Conservation (phyloP, 1,284 basidiomycete species). For the Leccinum fallax region DNA sequence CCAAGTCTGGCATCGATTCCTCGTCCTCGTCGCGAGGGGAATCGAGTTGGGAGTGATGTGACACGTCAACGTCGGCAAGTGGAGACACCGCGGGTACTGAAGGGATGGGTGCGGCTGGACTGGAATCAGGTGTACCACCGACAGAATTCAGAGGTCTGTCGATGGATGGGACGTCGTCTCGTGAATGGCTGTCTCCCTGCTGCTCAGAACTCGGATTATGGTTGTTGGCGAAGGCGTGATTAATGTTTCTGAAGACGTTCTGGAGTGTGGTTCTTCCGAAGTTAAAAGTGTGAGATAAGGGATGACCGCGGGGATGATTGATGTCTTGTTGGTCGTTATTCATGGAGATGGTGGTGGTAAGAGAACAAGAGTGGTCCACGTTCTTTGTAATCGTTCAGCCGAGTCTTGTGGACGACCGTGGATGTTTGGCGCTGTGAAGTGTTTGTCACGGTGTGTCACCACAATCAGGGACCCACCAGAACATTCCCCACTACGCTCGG, state of each 20-base stretch:
- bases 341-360: constrained; percentile 31
- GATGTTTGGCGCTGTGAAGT: constrained; percentile 15
- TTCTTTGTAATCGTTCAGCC: constrained; percentile 17
- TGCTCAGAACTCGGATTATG: constrained; percentile 6
- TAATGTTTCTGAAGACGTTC: constrained; percentile 35
- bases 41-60: constrained; percentile 7
- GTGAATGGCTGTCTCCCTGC: not conserved
- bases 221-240: constrained; percentile 31
- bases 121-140: constrained; percentile 3
- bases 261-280: constrained; percentile 32
- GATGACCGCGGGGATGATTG: constrained; percentile 10
- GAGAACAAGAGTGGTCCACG: constrained; percentile 12
- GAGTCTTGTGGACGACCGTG: constrained; percentile 1
- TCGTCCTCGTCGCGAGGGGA: constrained; percentile 27
- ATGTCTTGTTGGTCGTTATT: constrained; percentile 20
- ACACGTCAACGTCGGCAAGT: constrained; percentile 7
- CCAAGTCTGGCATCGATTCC: constrained; percentile 46
- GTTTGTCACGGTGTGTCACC: constrained; percentile 20
- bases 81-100: constrained; percentile 6
- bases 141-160: constrained; percentile 7
- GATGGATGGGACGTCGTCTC: constrained; percentile 2
- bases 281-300: constrained; percentile 27
- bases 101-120: not conserved
- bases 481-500: constrained; percentile 25
- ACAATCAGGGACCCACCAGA: constrained; percentile 32